Base-by-base conservation (phyloP, 768 basidiomycete species). In the Megacollybia marginata region DNA sequence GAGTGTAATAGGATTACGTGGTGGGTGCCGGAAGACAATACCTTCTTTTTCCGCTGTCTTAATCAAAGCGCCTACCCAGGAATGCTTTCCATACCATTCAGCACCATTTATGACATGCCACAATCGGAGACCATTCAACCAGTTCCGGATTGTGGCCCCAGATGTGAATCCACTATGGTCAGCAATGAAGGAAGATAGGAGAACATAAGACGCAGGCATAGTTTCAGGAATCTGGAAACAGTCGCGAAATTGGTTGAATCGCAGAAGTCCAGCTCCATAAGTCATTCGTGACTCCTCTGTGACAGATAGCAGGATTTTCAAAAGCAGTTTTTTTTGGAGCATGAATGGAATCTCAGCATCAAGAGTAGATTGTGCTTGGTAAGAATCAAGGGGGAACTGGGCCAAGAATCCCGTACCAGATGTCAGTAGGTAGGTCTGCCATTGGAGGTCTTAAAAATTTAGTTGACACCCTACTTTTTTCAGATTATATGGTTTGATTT, bases 261-360 rank as follows among this genome's bases (percentile, higher is more conserved):
- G n/a, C n/a, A n/a, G n/a, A 0, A 66, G 54, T 8, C 65, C 65
- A 0, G 61, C 33, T 7, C 59, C 60, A 33, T 65, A 65, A 0
- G 58, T 48, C 9, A 43, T 43, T 8, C 33, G 32, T 5, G 63
- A 63, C 5, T 23, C 20, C 5, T 43, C 40, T 1, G 34, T 38
- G 44, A 46, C 55, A 3, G 48, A 44, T 4, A 5, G 4, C 1
- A 42, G 13, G 1, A 58, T 16, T 2, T 7, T 13, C 7, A 43
- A 10, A 42, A 43, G 40, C 32, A 48, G 10, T 5, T 9, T 23
- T 12, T 4, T 12, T 4, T 23, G 10, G 5, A 31, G 23, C 2
- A 42, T 3, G 3, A 4, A n/a, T 9, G 15, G 16, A 33, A 19
- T 28, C 1, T 36, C 16, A 36, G 35, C 16, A 16, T 36, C 16